These are phyloP conservation scores for Eutrema japonicum DNA, from an alignment of 345 rosid species.

Conservation along the genomic window DNA sequence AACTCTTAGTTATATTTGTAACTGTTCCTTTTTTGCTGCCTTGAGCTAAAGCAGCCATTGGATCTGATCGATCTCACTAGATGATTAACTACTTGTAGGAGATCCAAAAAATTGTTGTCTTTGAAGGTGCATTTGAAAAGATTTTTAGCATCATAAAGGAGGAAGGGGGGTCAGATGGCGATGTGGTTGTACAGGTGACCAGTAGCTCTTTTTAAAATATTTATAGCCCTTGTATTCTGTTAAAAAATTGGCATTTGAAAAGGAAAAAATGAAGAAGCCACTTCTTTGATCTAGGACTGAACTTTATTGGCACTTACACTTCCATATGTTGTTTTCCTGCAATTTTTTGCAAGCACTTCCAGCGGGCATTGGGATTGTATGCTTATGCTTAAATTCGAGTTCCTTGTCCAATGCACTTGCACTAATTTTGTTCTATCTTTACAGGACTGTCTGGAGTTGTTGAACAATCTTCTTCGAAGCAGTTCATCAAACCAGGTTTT, in stretches of 20 bases:
- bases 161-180: conserved; percentile 98
- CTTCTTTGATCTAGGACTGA: conserved; percentile 13
- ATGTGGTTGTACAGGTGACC: conserved; percentile 96
- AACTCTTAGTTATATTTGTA: conserved; percentile 30
- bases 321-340: conserved; percentile 12
- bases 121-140: conserved; percentile 98
- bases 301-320: conserved; percentile 2
- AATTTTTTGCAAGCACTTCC: not conserved
- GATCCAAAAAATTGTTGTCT: conserved; percentile 97
- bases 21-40: conserved; percentile 15
- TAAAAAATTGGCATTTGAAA: not conserved
- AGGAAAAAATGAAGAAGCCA: conserved; percentile 11
- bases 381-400: conserved; percentile 13
- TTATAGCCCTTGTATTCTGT: conserved; percentile 10
- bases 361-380: conserved; percentile 16
- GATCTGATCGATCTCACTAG: conserved; percentile 22
- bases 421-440: conserved; percentile 20
- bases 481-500: conserved; percentile 89
- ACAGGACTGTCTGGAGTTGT: conserved; percentile 91
- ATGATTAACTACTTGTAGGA: conserved; percentile 56
- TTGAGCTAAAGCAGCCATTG: conserved; percentile 14
- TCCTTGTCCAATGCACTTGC: conserved; percentile 16
- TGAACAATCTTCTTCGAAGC: conserved; percentile 87
- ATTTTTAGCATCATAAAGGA: conserved; percentile 89
- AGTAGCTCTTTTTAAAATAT: not conserved